Conservation (phyloP, 225 moss, liverwort and hornwort species). For the Asterella californica region DNA sequence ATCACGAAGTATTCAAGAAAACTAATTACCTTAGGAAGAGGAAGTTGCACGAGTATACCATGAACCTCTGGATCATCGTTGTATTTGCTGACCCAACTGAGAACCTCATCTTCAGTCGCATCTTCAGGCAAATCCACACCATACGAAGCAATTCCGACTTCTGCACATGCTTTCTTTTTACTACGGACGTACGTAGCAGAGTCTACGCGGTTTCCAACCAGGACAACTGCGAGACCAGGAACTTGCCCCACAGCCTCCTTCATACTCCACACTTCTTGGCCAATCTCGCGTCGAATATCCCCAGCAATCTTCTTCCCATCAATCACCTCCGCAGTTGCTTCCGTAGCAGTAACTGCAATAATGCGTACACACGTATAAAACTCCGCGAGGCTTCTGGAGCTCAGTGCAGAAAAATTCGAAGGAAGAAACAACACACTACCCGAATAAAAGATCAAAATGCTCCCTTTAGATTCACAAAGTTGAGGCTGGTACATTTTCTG, state of each 20-base stretch:
- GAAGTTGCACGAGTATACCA: slow-evolving; percentile 80
- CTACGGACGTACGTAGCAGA: slow-evolving; percentile 78
- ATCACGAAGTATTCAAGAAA: not conserved
- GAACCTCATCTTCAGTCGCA: slow-evolving; percentile 55
- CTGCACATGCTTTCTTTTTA: slow-evolving; percentile 71
- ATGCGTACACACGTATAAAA: not conserved
- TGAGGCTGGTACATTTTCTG: not conserved
- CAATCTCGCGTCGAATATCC: slow-evolving; percentile 57
- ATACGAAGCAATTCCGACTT: slow-evolving; percentile 66
- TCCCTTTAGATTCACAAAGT: not conserved
- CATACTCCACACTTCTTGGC: slow-evolving; percentile 55
- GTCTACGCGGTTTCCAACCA: slow-evolving; percentile 74
- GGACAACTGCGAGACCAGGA: slow-evolving; percentile 71
- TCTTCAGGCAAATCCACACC: slow-evolving; percentile 58
- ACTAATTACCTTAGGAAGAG: slow-evolving; percentile 63
- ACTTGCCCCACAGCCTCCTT: slow-evolving; percentile 54
- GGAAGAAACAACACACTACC: not conserved
- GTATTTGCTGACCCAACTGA: slow-evolving; percentile 52
- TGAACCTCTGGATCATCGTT: slow-evolving; percentile 74
- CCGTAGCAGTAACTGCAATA: slow-evolving; percentile 38
- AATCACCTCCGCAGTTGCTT: slow-evolving; percentile 52
- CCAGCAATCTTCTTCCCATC: slow-evolving; percentile 76
- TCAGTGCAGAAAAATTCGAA: not conserved
- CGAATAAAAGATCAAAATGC: not conserved
- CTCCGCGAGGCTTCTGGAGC: not conserved